Evolutionary conservation across 345 rosid species (phyloP).

Genomic region (Gossypium anomalum): DNA sequence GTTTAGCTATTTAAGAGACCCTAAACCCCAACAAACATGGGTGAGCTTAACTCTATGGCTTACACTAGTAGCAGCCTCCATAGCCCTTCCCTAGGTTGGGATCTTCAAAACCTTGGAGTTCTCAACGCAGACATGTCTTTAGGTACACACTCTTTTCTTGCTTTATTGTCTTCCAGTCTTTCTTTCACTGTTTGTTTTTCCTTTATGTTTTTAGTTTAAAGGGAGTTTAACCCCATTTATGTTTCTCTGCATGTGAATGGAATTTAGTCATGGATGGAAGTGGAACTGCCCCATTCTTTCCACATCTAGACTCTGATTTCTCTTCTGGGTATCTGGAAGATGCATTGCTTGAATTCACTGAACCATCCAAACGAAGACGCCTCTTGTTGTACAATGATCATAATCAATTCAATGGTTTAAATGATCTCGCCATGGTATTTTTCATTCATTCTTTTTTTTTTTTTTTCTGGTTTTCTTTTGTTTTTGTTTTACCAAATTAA

Average conservation of each 20-base stretch:
- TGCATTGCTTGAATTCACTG: conserved; percentile 64
- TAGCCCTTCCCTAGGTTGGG: conserved; percentile 60
- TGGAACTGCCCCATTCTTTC: conserved; percentile 35
- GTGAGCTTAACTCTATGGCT: conserved; percentile 46
- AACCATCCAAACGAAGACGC: conserved; percentile 64
- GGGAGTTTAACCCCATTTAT: neutral
- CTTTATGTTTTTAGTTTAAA: neutral
- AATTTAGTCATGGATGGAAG: conserved; percentile 40
- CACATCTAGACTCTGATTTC: conserved; percentile 42
- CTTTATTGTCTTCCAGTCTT: conserved; percentile 15
- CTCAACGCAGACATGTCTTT: conserved; percentile 73
- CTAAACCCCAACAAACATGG: conserved; percentile 19
- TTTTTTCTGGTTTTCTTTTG: neutral
- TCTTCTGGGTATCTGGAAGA: conserved; percentile 91
- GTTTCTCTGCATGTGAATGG: conserved; percentile 20
- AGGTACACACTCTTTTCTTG: conserved; percentile 29
- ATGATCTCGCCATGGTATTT: conserved; percentile 25
- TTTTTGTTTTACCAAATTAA: neutral
- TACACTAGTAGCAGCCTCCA: neutral
- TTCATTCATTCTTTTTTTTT: neutral
- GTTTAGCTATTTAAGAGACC: conserved; percentile 13
- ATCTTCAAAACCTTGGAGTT: conserved; percentile 75
- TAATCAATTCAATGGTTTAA: conserved; percentile 21
- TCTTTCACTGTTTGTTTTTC: conserved; percentile 20
- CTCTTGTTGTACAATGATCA: conserved; percentile 31